Evolutionary conservation across 2,329 filamentous ascomycete species (phyloP).

Genomic region (Trichoderma endophyticum): DNA sequence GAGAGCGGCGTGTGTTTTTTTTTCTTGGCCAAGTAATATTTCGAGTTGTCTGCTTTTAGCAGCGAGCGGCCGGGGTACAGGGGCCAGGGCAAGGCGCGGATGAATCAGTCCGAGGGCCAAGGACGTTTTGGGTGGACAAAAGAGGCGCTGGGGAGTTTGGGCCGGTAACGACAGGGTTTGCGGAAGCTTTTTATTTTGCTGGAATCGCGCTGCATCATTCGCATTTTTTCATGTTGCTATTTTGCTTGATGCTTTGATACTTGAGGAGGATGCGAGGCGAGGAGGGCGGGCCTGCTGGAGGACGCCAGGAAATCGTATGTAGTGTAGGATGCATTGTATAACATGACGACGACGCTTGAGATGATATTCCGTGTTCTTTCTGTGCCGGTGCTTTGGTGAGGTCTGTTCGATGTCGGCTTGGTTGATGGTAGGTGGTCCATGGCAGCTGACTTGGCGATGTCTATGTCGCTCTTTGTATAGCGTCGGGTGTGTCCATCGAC

Average conservation of each 20-base stretch:
- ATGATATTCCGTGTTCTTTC: neutral
- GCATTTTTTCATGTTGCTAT: neutral
- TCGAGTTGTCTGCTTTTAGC: neutral
- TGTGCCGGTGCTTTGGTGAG: neutral
- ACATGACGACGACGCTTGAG: slow-evolving; percentile 18
- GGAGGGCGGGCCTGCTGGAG: slow-evolving; percentile 17
- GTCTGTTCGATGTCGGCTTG: neutral
- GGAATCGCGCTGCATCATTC: slow-evolving; percentile 10
- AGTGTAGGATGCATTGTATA: slow-evolving; percentile 25
- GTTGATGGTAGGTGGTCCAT: no score
- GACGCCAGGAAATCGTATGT: slow-evolving; percentile 19
- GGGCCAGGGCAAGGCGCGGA: neutral
- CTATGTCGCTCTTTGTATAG: neutral
- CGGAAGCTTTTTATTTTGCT: slow-evolving; percentile 14
- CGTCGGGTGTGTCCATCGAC: neutral
- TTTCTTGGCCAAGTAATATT: slow-evolving; percentile 1
- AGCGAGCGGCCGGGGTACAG: neutral
- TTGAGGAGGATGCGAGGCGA: neutral
- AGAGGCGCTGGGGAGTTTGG: slow-evolving; percentile 21
- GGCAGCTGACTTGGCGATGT: neutral
- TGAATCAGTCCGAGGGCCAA: neutral
- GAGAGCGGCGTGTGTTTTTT: neutral
- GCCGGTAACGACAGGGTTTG: slow-evolving; percentile 14
- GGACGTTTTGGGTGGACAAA: slow-evolving; percentile 8
- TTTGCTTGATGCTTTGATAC: slow-evolving; percentile 8